Percentiles rank a stretch among this genome's conserved stretches.
Evolutionary conservation across 2,329 filamentous ascomycete species (phyloP).

Genomic region (Fonsecaea pugnacius): DNA sequence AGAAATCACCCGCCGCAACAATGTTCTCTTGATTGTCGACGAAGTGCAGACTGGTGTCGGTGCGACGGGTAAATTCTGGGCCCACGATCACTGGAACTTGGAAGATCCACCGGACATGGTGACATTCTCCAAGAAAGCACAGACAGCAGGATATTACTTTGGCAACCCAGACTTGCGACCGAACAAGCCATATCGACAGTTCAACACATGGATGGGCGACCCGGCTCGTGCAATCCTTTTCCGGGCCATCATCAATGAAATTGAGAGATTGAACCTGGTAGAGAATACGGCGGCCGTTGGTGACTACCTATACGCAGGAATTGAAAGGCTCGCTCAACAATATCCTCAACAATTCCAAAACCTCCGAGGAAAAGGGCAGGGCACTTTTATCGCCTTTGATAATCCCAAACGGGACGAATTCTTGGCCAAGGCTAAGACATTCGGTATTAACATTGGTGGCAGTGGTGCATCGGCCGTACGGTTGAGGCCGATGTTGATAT

Average conservation of each 20-base stretch:
- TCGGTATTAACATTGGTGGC: slow-evolving; percentile 87
- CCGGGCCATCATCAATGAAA: slow-evolving; percentile 81
- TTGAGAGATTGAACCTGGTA: slow-evolving; percentile 76
- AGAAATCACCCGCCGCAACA: slow-evolving; percentile 73
- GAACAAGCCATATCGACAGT: slow-evolving; percentile 93
- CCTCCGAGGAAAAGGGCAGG: slow-evolving; percentile 82
- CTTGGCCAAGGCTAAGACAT: slow-evolving; percentile 74
- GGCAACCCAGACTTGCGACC: slow-evolving; percentile 77
- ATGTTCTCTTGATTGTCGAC: slow-evolving; percentile 75
- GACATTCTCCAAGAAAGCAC: slow-evolving; percentile 93
- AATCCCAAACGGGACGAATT: slow-evolving; percentile 79
- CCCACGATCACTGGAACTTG: slow-evolving; percentile 92
- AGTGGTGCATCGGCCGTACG: slow-evolving; percentile 76
- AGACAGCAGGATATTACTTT: slow-evolving; percentile 91
- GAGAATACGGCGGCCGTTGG: slow-evolving; percentile 76
- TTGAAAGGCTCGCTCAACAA: slow-evolving; percentile 68
- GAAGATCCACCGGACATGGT: slow-evolving; percentile 84
- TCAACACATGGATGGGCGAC: slow-evolving; percentile 98
- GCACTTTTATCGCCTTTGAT: slow-evolving; percentile 93
- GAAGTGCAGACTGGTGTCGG: slow-evolving; percentile 94
- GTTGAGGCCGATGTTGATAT: slow-evolving; percentile 86
- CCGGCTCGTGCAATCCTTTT: slow-evolving; percentile 83
- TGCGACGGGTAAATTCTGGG: slow-evolving; percentile 94
- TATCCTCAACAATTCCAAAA: slow-evolving; percentile 81
- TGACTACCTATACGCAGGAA: slow-evolving; percentile 73